Evolutionary conservation across 164 flowering plant genomes (phyloP), one percentile per base, ranked within the genome.

Genomic region (Magnolia kwangsiensis): DNA sequence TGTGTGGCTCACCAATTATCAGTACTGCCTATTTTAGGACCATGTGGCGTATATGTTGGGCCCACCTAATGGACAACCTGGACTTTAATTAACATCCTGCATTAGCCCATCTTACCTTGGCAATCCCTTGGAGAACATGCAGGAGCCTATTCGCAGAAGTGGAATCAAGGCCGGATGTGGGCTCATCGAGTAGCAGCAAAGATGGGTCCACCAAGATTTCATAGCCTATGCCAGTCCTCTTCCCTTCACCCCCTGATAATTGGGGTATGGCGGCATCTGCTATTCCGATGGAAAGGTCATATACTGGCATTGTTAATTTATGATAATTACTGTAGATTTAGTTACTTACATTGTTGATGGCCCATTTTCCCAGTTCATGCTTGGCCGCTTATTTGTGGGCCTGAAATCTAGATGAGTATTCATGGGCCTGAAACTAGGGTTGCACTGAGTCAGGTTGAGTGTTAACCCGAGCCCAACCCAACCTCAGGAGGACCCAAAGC

Each of bases 111-210:
- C 45, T 23, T 69, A 93, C 99, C 96, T 90, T 88, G 8, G 98
- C 95, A 50, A 94, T 81, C 21, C 89, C 89, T 85, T 87, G 94
- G 79, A 96, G 97, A 61, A 88, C 85, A 31, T 82, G 90, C 31
- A 96, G 84, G 7, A 94, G 89, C 78, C 81, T 87, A 79, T 87
- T 92, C 4, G 99, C 97, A 14, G 98, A 87, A 45, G 94, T 94
- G 58, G 99, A 96, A 83, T 96, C 99, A 45, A 96, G 94, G 50
- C 99, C 99, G 31, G 99, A 96, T 73, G 99, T 96, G 50, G 99
- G 99, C 74, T 94, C 99, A 72, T 96, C 98, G 6, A 96, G 97
- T 79, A 96, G 82, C 1, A 24, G 27, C 27, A 94, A 67, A 4
- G 99, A 94, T 50, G 99, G 98, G 78, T 96, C 98, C 3, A 92